A percentile compares a stretch with the other conserved stretches of the same genome.
These are phyloP conservation scores for Lasiosphaeriaceae sp. DNA, from an alignment of 495 filamentous ascomycete genomes.

Conservation along the genomic window DNA sequence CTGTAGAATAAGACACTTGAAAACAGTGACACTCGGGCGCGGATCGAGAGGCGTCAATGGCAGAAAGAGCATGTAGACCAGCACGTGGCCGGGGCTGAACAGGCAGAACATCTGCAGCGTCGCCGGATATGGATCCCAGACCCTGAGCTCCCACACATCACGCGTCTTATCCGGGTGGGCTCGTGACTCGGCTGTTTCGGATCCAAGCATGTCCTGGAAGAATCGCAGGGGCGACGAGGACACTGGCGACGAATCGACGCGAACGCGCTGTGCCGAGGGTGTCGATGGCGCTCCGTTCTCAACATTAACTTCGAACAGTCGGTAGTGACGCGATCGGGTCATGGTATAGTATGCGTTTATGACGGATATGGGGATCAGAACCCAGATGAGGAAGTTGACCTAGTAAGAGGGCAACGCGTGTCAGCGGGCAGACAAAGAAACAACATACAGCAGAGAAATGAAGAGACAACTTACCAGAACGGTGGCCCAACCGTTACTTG, in stretches of 20 bases:
- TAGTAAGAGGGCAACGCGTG: constrained; percentile 27
- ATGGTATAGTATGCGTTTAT: constrained; percentile 82
- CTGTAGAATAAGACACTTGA: constrained; percentile 71
- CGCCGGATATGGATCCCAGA: constrained; percentile 90
- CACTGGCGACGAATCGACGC: constrained; percentile 81
- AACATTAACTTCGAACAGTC: constrained; percentile 83
- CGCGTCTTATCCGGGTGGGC: constrained; percentile 78
- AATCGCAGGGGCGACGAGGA: constrained; percentile 75
- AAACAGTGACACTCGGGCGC: constrained; percentile 76
- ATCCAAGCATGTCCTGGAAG: constrained; percentile 59
- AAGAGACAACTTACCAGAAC: constrained; percentile 67
- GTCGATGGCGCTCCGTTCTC: constrained; percentile 65
- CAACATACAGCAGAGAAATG: no score
- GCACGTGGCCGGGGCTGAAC: constrained; percentile 87
- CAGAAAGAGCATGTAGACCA: constrained; percentile 84
- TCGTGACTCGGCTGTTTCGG: constrained; percentile 63
- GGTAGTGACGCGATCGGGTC: constrained; percentile 76
- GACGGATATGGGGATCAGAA: constrained; percentile 60
- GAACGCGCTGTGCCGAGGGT: constrained; percentile 83
- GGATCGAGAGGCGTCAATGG: constrained; percentile 71
- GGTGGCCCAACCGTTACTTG: constrained; percentile 58
- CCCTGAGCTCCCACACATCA: constrained; percentile 91
- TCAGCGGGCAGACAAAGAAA: neutral
- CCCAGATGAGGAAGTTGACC: constrained; percentile 64
- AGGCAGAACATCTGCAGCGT: constrained; percentile 80